phyloP scores from a whole-genome alignment of 805 yeast species.

The Brettanomyces naardenensis region DNA sequence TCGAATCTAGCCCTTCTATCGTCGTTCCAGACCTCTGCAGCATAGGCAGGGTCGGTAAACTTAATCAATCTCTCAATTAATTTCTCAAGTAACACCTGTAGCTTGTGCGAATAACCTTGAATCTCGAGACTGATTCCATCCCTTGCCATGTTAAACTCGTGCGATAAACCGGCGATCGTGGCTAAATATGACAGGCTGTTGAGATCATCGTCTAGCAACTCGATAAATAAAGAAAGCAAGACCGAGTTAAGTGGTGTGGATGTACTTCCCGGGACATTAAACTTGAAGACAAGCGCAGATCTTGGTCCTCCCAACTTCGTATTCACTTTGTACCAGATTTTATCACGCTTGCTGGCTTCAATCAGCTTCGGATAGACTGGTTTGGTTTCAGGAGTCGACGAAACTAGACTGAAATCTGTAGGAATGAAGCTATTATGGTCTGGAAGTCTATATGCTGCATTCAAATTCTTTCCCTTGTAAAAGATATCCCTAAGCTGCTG shows the following conservation, averaged over 20 bases:
- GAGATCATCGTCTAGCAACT: conserved; percentile 66
- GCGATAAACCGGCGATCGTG: conserved; percentile 65
- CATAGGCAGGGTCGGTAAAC: conserved; percentile 27
- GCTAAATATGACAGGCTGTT: conserved; percentile 80
- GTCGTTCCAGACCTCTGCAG: conserved; percentile 17
- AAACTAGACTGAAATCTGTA: conserved; percentile 55
- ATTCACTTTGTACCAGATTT: conserved; percentile 85
- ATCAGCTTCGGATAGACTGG: conserved; percentile 55
- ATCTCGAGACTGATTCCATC: conserved; percentile 66
- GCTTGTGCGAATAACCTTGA: conserved; percentile 79
- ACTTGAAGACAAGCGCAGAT: conserved; percentile 56
- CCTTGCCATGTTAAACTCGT: conserved; percentile 47
- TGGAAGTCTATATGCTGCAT: conserved; percentile 39
- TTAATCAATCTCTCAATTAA: conserved; percentile 46
- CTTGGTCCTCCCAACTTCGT: conserved; percentile 87
- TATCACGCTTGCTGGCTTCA: conserved; percentile 38
- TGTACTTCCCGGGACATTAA: conserved; percentile 58
- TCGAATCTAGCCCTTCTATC: conserved; percentile 53
- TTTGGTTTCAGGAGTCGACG: conserved; percentile 28
- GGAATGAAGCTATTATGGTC: conserved; percentile 76
- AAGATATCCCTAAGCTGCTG: not conserved
- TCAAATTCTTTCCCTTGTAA: conserved; percentile 21
- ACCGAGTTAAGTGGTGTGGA: conserved; percentile 52
- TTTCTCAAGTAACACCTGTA: conserved; percentile 51
- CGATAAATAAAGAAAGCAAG: conserved; percentile 54